A percentile compares a stretch with the other conserved stretches of the same genome.
Conservation (phyloP, 1,284 basidiomycete species). For the Malassezia sp. region DNA sequence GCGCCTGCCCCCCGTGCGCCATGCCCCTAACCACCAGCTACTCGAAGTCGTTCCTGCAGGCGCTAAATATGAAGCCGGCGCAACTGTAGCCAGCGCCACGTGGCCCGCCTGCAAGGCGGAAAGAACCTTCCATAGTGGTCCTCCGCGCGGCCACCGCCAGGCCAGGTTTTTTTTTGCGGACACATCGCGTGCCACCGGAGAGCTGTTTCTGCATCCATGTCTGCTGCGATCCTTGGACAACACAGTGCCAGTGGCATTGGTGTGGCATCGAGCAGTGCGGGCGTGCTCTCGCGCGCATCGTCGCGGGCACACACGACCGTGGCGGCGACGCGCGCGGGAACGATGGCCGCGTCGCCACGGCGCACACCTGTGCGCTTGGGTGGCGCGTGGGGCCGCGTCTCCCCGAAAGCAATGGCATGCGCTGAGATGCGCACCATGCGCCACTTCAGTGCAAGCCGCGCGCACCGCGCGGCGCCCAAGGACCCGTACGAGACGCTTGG, state of each 20-base stretch:
- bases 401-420: neutral
- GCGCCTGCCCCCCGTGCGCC: neutral
- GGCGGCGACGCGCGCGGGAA: too few species aligned
- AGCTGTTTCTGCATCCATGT: neutral
- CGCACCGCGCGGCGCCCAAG: constrained; percentile 50
- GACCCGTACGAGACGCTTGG: constrained; percentile 86
- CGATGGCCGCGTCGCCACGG: neutral
- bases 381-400: neutral
- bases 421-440: neutral
- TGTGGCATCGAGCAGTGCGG: neutral
- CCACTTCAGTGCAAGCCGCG: neutral
- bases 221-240: constrained; percentile 6
- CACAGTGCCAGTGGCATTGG: neutral
- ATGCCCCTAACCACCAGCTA: constrained; percentile 15
- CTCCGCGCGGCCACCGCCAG: neutral
- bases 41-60: constrained; percentile 19
- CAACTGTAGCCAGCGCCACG: constrained; percentile 3
- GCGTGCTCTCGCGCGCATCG: neutral
- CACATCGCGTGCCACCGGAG: too few species aligned
- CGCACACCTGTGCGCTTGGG: neutral
- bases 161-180: neutral
- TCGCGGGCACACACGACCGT: too few species aligned
- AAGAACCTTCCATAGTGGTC: constrained; percentile 9
- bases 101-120: constrained; percentile 9
- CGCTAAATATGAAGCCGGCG: constrained; percentile 1